These are phyloP conservation scores for Fusarium albosuccineum DNA, from an alignment of 2,329 filamentous ascomycete species.

Conservation along the genomic window DNA sequence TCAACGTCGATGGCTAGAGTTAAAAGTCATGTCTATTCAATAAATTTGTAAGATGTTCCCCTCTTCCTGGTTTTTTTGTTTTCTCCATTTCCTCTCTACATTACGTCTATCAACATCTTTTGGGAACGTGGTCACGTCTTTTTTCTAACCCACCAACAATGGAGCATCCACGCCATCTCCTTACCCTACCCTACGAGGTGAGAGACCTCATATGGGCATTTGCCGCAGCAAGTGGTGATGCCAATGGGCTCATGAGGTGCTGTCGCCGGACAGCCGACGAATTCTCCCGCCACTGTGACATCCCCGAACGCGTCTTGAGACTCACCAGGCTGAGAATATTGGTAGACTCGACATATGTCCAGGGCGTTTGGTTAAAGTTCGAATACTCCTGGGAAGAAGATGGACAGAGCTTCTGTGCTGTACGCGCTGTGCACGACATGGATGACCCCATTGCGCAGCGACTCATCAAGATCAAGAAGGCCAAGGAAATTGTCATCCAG, in stretches of 20 bases:
- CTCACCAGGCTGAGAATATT: constrained; percentile 7
- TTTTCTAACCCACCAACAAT: neutral
- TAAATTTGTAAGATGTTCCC: too few relatives aligned
- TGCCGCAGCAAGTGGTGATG: neutral
- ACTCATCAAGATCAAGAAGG: constrained; percentile 2
- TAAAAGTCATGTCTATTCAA: too few relatives aligned
- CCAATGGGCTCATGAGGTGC: constrained; percentile 15
- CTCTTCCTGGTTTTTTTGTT: too few relatives aligned
- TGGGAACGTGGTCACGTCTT: too few relatives aligned
- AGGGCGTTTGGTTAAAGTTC: constrained; percentile 25
- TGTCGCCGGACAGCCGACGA: constrained; percentile 20
- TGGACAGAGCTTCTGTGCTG: neutral
- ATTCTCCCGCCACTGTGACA: constrained; percentile 2
- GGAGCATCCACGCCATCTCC: neutral
- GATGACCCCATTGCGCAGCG: constrained; percentile 5
- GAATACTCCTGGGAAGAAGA: constrained; percentile 15
- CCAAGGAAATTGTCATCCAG: neutral
- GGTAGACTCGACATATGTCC: constrained; percentile 19
- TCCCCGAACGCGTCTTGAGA: neutral
- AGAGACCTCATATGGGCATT: constrained; percentile 22
- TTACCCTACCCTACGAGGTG: constrained; percentile 20
- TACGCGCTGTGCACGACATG: constrained; percentile 11
- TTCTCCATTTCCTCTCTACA: too few relatives aligned
- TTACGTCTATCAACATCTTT: too few relatives aligned
- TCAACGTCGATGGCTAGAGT: too few relatives aligned